These are phyloP conservation scores for Blastocrithidia nonstop DNA, from an alignment of 208 protist genomes.

Conservation along the genomic window DNA sequence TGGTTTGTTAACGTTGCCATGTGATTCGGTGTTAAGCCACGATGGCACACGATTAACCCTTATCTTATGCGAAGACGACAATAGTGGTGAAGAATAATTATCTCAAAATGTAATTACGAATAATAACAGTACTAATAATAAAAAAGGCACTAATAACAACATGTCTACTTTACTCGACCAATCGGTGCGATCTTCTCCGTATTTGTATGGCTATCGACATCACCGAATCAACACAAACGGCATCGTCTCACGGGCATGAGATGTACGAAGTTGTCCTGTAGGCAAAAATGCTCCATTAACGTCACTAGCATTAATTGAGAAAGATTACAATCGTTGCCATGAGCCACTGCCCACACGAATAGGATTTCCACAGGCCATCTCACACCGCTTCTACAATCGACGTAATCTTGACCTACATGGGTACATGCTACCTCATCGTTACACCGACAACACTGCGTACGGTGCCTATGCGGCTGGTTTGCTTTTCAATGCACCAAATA, in stretches of 20 bases:
- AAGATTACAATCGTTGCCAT: slow-evolving; percentile 40
- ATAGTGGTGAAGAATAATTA: too few relatives aligned
- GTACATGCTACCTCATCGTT: slow-evolving; percentile 61
- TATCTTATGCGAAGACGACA: slow-evolving; percentile 25
- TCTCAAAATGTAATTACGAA: too few relatives aligned
- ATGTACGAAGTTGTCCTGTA: slow-evolving; percentile 26
- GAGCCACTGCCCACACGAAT: slow-evolving; percentile 45
- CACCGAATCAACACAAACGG: slow-evolving; percentile 66
- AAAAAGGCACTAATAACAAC: too few relatives aligned
- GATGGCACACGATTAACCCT: slow-evolving; percentile 45
- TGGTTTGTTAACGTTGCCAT: slow-evolving; percentile 49
- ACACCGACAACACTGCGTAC: slow-evolving; percentile 46
- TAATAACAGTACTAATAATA: too few relatives aligned
- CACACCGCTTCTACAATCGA: slow-evolving; percentile 59
- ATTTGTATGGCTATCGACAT: slow-evolving; percentile 64
- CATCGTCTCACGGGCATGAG: slow-evolving; percentile 56
- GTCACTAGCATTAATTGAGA: slow-evolving; percentile 45
- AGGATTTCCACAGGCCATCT: slow-evolving; percentile 36
- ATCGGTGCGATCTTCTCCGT: slow-evolving; percentile 37
- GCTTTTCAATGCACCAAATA: slow-evolving; percentile 39
- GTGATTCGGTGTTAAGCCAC: slow-evolving; percentile 41
- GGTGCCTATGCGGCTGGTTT: slow-evolving; percentile 49
- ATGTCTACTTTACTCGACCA: slow-evolving; percentile 28
- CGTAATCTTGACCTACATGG: slow-evolving; percentile 13
- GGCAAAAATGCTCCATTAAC: background rate